These are phyloP conservation scores for Zoysia japonica DNA, from an alignment of 176 grass and related monocot species.

Conservation along the genomic window DNA sequence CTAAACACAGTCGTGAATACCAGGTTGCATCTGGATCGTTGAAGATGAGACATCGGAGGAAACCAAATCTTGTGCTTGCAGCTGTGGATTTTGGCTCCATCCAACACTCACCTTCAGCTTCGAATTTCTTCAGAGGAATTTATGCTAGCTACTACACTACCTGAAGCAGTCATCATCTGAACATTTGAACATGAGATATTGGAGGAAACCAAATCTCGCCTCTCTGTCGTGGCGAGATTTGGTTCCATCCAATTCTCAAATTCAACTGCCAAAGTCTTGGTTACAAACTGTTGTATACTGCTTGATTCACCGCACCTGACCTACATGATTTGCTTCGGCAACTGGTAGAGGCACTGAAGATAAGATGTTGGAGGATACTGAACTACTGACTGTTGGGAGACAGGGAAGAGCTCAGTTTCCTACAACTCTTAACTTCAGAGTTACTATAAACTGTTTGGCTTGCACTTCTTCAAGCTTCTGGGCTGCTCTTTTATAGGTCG, in stretches of 20 bases:
- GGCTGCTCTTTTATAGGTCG: background rate
- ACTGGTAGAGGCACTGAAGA: constrained; percentile 27
- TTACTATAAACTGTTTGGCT: background rate
- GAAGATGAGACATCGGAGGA: constrained; percentile 53
- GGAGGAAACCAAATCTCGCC: constrained; percentile 52
- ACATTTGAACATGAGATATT: constrained; percentile 49
- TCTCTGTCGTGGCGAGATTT: constrained; percentile 11
- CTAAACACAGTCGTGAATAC: background rate
- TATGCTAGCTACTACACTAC: background rate
- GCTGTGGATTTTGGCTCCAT: constrained; percentile 38
- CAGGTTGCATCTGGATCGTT: constrained; percentile 5
- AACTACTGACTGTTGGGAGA: constrained; percentile 23
- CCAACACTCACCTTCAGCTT: constrained; percentile 47
- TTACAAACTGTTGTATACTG: background rate
- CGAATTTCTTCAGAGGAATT: constrained; percentile 7
- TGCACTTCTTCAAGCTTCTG: background rate
- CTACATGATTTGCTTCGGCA: background rate
- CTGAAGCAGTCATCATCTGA: background rate
- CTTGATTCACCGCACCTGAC: background rate
- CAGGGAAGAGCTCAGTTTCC: constrained; percentile 47
- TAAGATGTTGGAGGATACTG: constrained; percentile 55
- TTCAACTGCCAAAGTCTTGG: constrained; percentile 30
- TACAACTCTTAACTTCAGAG: constrained; percentile 58
- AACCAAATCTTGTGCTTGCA: constrained; percentile 38
- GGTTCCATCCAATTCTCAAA: constrained; percentile 49